Percentiles rank a stretch among this genome's conserved stretches.
These are phyloP conservation scores for Pisolithus sp. DNA, from an alignment of 768 basidiomycete species.

Conservation along the genomic window DNA sequence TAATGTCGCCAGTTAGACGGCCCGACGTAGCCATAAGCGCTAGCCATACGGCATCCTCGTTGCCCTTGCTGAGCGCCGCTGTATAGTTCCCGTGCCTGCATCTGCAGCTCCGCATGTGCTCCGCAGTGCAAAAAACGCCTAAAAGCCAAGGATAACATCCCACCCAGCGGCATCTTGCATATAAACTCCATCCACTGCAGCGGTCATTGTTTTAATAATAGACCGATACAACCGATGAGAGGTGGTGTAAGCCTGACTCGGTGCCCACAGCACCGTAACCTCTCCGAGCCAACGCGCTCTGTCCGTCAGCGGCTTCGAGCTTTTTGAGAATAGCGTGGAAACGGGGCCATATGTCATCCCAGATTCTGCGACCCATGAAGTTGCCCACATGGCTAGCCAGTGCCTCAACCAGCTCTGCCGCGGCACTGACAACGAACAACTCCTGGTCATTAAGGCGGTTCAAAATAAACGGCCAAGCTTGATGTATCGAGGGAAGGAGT, in stretches of 20 bases:
- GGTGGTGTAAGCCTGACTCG: conserved; percentile 69
- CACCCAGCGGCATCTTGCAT: conserved; percentile 67
- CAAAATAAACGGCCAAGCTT: conserved; percentile 91
- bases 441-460: conserved; percentile 73
- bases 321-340: conserved; percentile 55
- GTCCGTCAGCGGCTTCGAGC: conserved; percentile 57
- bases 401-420: conserved; percentile 65
- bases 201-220: conserved; percentile 66
- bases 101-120: conserved; percentile 71
- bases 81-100: conserved; percentile 60
- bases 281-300: conserved; percentile 60
- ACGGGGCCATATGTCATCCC: conserved; percentile 92
- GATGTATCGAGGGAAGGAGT: conserved; percentile 79
- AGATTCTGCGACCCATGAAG: conserved; percentile 80
- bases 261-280: conserved; percentile 47
- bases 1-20: conserved; percentile 33
- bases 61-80: conserved; percentile 47
- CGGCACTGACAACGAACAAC: conserved; percentile 73
- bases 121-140: conserved; percentile 66
- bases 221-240: conserved; percentile 79
- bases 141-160: conserved; percentile 72
- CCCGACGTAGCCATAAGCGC: conserved; percentile 53
- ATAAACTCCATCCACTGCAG: conserved; percentile 59
- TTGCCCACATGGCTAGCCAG: conserved; percentile 67
- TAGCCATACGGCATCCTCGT: conserved; percentile 84